Evolutionary conservation across 1,284 basidiomycete species (phyloP).

Genomic region (Leccinum subrobustum): DNA sequence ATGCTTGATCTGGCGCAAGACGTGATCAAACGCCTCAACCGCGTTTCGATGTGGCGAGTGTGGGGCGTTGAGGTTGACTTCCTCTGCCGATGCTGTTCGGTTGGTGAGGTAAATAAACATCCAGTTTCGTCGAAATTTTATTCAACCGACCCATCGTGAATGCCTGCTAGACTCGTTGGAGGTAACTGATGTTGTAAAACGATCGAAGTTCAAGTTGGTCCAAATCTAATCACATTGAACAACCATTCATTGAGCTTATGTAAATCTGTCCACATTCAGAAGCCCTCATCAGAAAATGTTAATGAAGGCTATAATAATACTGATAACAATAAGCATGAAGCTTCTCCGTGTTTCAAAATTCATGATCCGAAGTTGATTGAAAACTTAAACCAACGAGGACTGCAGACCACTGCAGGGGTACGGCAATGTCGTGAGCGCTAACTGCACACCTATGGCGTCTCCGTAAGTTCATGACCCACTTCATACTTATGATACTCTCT

Average conservation of each 20-base stretch:
- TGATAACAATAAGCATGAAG: slow-evolving; percentile 28
- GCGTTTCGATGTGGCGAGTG: slow-evolving; percentile 59
- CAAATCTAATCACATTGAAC: slow-evolving; percentile 26
- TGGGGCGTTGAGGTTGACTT: slow-evolving; percentile 53
- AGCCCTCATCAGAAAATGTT: slow-evolving; percentile 4
- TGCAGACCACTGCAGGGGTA: slow-evolving; percentile 3
- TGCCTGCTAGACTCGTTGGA: slow-evolving; percentile 3
- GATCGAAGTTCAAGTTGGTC: not conserved
- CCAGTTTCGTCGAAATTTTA: not conserved
- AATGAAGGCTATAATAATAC: slow-evolving; percentile 3
- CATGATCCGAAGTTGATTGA: slow-evolving; percentile 23
- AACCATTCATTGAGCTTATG: slow-evolving; percentile 17
- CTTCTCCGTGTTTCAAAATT: slow-evolving; percentile 28
- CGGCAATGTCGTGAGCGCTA: slow-evolving; percentile 25
- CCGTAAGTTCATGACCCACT: not conserved
- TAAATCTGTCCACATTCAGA: slow-evolving; percentile 14
- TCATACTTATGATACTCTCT: not conserved
- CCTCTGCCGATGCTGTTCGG: slow-evolving; percentile 52
- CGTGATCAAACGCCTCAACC: slow-evolving; percentile 58
- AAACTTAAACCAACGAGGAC: slow-evolving; percentile 7
- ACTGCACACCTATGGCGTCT: not conserved
- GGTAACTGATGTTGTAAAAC: not conserved
- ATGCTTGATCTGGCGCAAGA: slow-evolving; percentile 55
- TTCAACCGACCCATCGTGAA: slow-evolving; percentile 28
- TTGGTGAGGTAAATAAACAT: slow-evolving; percentile 17